These are phyloP conservation scores for Dispira parvispora DNA, from an alignment of 192 early-diverging fungal species.

Conservation along the genomic window DNA sequence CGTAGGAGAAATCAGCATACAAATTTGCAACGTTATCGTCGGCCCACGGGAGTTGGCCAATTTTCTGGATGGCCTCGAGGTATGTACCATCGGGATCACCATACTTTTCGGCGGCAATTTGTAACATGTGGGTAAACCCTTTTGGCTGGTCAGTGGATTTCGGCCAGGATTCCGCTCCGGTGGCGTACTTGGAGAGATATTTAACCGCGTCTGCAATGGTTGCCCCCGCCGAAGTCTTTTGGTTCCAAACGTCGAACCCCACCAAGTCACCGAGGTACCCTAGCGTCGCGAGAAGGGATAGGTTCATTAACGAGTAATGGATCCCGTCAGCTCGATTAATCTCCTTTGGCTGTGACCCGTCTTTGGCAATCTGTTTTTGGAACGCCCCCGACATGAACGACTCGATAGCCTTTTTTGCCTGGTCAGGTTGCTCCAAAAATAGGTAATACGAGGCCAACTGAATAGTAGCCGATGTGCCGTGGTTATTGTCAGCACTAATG, in stretches of 20 bases:
- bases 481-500: conserved; percentile 1
- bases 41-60: not conserved
- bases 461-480: not conserved
- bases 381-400: not conserved
- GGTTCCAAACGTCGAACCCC: not conserved
- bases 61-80: not conserved
- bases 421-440: not conserved
- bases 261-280: not conserved
- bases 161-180: not conserved
- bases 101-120: conserved; percentile 1
- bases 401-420: not conserved
- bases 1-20: not conserved
- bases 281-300: not conserved
- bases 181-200: not conserved
- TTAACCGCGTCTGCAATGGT: conserved; percentile 3
- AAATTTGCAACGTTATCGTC: not conserved
- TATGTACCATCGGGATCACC: not conserved
- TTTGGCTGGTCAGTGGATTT: not conserved
- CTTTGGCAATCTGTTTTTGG: not conserved
- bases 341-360: conserved; percentile 2
- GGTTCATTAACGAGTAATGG: conserved; percentile 8
- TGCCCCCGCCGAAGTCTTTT: not conserved
- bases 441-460: conserved; percentile 1
- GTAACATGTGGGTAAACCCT: not conserved
- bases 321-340: not conserved